Conservation (phyloP, 2,329 filamentous ascomycete species). For the Penicillium olsonii region DNA sequence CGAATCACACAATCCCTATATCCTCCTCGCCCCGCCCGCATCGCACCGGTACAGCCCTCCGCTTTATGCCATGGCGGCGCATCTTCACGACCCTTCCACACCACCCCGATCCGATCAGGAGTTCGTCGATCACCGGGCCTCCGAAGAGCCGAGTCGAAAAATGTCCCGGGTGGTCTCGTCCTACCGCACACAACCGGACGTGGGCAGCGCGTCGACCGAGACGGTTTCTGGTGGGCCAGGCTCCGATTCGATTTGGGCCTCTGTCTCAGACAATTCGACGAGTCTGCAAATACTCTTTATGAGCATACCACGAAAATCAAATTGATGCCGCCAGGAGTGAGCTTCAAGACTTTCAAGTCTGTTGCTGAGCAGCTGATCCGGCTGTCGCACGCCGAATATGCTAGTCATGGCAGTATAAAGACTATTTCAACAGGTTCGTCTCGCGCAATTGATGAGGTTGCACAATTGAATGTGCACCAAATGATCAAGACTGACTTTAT, state of each 20-base stretch:
- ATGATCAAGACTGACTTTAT: background rate
- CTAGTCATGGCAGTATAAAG: constrained; percentile 14
- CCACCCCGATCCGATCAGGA: constrained; percentile 3
- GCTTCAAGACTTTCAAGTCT: constrained; percentile 16
- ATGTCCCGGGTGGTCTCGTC: background rate
- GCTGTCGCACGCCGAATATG: constrained; percentile 4
- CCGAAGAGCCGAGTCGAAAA: background rate
- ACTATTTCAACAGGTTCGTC: constrained; percentile 25
- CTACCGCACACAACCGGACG: background rate
- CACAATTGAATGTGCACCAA: too few species aligned
- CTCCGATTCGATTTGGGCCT: background rate
- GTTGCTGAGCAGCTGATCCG: constrained; percentile 17
- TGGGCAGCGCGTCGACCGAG: background rate
- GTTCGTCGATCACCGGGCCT: background rate
- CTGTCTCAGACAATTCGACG: background rate
- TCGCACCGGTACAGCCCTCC: background rate
- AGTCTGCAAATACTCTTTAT: background rate
- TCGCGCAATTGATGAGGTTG: too few species aligned
- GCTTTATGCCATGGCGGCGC: background rate
- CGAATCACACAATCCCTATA: constrained; percentile 9
- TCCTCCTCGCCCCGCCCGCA: background rate
- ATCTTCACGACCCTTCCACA: constrained; percentile 12
- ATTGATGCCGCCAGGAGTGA: constrained; percentile 11
- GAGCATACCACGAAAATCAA: background rate
- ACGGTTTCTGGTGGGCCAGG: background rate